phyloP scores from a whole-genome alignment of 257 asterid species.

The Solanum ossicruentum region DNA sequence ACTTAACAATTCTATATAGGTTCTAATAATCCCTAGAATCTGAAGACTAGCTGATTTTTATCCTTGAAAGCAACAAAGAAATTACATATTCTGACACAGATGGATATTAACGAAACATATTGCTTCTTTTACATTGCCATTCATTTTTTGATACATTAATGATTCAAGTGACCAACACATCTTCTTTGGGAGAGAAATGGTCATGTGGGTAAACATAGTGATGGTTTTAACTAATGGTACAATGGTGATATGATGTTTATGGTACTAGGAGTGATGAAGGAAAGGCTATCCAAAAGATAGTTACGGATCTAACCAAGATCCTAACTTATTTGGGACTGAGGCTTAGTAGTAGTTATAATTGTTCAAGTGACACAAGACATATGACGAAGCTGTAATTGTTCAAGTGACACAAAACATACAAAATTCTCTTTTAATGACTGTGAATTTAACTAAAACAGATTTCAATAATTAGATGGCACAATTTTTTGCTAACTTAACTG shows the following conservation, averaged over 20 bases:
- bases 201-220: neutral
- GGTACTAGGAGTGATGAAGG: neutral
- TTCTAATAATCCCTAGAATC: neutral
- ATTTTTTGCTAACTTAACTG: neutral
- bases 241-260: neutral
- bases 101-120: neutral
- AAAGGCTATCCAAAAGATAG: neutral
- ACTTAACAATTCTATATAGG: neutral
- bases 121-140: neutral
- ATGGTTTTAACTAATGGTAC: neutral
- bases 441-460: neutral
- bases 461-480: neutral
- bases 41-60: neutral
- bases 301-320: neutral
- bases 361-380: neutral
- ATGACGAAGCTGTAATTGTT: neutral
- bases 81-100: neutral
- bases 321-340: neutral
- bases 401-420: neutral
- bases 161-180: neutral
- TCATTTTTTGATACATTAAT: neutral
- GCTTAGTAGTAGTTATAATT: neutral
- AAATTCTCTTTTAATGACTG: neutral
- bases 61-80: neutral
- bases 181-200: neutral